Evolutionary conservation across 1,139 yeast species (phyloP).

Genomic region (Diutina scorzettiae): DNA sequence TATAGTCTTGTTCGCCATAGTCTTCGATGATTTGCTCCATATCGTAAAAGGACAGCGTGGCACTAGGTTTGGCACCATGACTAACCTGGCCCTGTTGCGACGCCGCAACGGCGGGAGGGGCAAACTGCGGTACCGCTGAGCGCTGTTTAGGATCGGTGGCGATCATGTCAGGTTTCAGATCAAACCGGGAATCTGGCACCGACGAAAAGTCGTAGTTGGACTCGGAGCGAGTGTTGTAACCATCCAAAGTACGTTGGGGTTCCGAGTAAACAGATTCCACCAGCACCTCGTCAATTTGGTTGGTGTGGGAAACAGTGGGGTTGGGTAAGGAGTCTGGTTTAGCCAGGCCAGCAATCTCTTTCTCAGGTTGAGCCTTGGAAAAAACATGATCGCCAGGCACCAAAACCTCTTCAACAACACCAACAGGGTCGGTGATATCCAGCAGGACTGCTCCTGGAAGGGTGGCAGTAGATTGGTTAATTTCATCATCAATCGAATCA

Average conservation of each 20-base stretch:
- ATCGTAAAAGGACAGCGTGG: slow-evolving; percentile 3
- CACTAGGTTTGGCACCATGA: neutral
- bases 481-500: no score
- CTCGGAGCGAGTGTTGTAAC: neutral
- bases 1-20: neutral
- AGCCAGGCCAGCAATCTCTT: no score
- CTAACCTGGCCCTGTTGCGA: neutral
- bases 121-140: neutral
- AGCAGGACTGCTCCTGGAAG: no score
- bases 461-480: no score
- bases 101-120: neutral
- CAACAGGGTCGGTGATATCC: no score
- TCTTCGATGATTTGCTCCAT: neutral
- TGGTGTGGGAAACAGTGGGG: neutral
- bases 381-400: no score
- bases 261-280: neutral
- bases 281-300: neutral
- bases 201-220: slow-evolving; percentile 1
- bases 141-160: neutral
- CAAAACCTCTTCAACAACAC: no score
- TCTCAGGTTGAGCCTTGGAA: neutral
- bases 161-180: slow-evolving; percentile 1
- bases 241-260: neutral
- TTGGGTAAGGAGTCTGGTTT: no score
- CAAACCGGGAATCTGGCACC: neutral